phyloP scores from a whole-genome alignment of 352 stramenopile species.

The Pythium volutum region DNA sequence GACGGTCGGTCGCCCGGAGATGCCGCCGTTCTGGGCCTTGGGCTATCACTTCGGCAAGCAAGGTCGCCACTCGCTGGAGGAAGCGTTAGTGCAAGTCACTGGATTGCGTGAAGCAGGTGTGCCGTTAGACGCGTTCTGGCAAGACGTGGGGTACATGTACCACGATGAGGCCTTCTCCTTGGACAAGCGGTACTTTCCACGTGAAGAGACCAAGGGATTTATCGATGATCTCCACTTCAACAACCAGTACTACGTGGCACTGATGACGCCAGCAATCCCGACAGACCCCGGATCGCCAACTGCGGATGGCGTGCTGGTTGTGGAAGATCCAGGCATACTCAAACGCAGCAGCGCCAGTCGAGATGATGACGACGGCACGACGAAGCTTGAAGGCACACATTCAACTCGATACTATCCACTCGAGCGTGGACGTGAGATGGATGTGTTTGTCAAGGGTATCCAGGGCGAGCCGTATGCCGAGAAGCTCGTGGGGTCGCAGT shows the following conservation, averaged over 20 bases:
- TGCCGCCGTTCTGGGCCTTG: constrained; percentile 85
- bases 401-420: constrained; percentile 27
- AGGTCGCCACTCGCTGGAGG: constrained; percentile 36
- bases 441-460: constrained; percentile 79
- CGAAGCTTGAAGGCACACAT: background rate
- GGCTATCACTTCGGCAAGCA: constrained; percentile 76
- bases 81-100: constrained; percentile 32
- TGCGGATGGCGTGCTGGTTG: constrained; percentile 1
- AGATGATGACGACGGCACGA: background rate
- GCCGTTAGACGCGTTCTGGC: constrained; percentile 80
- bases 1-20: constrained; percentile 65
- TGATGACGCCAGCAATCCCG: constrained; percentile 66
- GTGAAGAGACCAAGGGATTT: constrained; percentile 40
- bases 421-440: constrained; percentile 35
- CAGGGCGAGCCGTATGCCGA: constrained; percentile 57
- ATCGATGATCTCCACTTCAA: constrained; percentile 81
- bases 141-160: constrained; percentile 66
- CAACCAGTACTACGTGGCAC: constrained; percentile 70
- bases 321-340: background rate
- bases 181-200: constrained; percentile 52
- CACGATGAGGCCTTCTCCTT: constrained; percentile 53
- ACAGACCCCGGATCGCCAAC: constrained; percentile 2
- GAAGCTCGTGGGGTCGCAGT: constrained; percentile 61
- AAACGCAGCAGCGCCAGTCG: background rate
- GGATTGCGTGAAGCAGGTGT: constrained; percentile 41